Base-by-base conservation (phyloP, 352 stramenopile species). In the Plasmopara viticola region DNA sequence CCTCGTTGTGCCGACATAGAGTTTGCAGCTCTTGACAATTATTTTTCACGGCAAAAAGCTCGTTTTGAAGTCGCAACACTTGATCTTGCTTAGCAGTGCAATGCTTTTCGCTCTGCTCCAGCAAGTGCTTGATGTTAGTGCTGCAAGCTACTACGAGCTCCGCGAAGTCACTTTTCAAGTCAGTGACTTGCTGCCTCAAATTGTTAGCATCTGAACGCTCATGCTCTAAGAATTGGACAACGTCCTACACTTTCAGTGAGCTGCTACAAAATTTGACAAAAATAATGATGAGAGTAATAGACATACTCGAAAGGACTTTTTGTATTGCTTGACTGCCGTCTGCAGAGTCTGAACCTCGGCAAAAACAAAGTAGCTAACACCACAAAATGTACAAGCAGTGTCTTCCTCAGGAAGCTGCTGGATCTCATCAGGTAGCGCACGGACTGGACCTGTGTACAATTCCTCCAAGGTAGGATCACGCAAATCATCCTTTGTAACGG, bases 311-410 rank as follows among this genome's bases (percentile, higher is more conserved):
- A 89, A 89, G 4, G 73, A 72, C 43, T 67, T 73, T 38, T 87
- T 86, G 68, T 88, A 90, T 52, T 74, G 67, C 44, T 86, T 85
- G 35, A 78, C 73, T 2, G 65, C 86, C 12, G 60, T 60, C 57
- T 90, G 76, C n/a, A 90, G 64, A 28, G 81, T 62, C 47, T 90
- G 78, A 43, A 93, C 78, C 51, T 93, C 83, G 28, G 78, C 76
- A 59, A 93, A 90, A 7, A 91, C 76, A 50, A 93, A 93, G 46
- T 90, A 93, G 58, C 80, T 90, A 30, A 93, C 83, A 6, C 83
- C 80, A 56, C 80, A 93, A 55, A 90, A 90, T 7, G 76, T 90
- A 58, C 80, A 93, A 1, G 81, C 83, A 5, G 83, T 93, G 51
- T 93, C 83, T 40, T 86, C 80, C 0, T 54, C 51, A 20, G 62